phyloP scores from a whole-genome alignment of 352 stramenopile genomes.

The Phytophthora rubi region DNA sequence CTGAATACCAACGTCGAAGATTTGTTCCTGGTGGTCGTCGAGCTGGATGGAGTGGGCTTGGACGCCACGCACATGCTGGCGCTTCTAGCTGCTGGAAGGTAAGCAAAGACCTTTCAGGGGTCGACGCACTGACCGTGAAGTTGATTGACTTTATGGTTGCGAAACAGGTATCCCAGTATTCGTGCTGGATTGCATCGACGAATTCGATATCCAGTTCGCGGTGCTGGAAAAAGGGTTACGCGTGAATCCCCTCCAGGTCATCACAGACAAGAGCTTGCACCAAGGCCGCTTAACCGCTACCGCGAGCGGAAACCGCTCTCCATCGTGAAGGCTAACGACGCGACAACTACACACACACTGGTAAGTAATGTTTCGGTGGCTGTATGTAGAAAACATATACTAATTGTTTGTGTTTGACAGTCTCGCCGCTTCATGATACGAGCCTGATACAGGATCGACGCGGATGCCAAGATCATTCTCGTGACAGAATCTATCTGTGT shows the following conservation, averaged over 20 bases:
- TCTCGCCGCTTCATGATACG: too few relatives aligned
- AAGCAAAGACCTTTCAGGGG: background rate
- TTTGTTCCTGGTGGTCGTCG: slow-evolving; percentile 95
- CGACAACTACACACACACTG: too few relatives aligned
- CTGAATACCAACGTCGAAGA: slow-evolving; percentile 69
- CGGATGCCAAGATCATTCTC: too few relatives aligned
- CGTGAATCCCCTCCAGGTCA: slow-evolving; percentile 73
- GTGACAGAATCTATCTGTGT: too few relatives aligned
- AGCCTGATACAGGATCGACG: too few relatives aligned
- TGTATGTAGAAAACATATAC: too few relatives aligned
- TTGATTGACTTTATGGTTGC: background rate
- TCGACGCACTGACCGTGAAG: background rate
- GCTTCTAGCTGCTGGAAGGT: slow-evolving; percentile 79
- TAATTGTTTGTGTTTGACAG: too few relatives aligned
- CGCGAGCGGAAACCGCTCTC: too few relatives aligned
- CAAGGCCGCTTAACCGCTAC: slow-evolving; percentile 71
- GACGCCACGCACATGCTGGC: slow-evolving; percentile 98
- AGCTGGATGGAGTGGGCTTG: slow-evolving; percentile 96
- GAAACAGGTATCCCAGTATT: slow-evolving; percentile 84
- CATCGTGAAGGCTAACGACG: too few relatives aligned
- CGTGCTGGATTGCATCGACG: slow-evolving; percentile 99
- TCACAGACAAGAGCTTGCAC: slow-evolving; percentile 93
- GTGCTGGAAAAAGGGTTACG: slow-evolving; percentile 71
- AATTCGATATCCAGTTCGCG: slow-evolving; percentile 97
- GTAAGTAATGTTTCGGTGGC: too few relatives aligned